Percentiles rank a stretch among this genome's conserved stretches.
These are phyloP conservation scores for Farysia itapuensis DNA, from an alignment of 1,284 basidiomycete genomes.

Conservation along the genomic window DNA sequence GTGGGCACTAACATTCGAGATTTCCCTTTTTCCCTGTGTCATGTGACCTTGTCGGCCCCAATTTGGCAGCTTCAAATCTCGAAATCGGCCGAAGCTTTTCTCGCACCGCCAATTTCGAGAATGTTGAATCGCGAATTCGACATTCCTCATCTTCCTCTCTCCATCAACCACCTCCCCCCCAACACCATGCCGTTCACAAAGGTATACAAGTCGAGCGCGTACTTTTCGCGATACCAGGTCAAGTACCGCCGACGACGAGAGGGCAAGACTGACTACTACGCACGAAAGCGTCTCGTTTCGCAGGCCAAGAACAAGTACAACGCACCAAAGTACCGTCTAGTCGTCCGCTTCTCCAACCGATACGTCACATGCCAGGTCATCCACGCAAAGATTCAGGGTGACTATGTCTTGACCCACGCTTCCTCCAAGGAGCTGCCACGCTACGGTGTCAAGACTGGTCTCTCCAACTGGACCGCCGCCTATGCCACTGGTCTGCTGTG, in stretches of 20 bases:
- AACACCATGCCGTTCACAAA: constrained; percentile 67
- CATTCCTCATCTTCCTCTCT: too few species aligned
- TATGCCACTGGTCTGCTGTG: constrained; percentile 96
- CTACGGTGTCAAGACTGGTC: constrained; percentile 97
- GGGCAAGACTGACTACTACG: constrained; percentile 99
- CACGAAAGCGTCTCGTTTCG: constrained; percentile 89
- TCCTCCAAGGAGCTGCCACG: constrained; percentile 84
- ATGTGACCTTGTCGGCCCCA: too few species aligned
- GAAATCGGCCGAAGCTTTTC: too few species aligned
- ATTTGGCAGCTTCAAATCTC: too few species aligned
- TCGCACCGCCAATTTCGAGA: too few species aligned
- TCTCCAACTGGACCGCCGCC: constrained; percentile 98
- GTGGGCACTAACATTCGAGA: too few species aligned
- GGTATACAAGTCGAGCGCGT: constrained; percentile 69
- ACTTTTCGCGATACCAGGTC: constrained; percentile 84
- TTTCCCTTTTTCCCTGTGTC: too few species aligned
- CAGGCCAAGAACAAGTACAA: constrained; percentile 99
- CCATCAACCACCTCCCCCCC: too few species aligned
- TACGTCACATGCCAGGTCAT: constrained; percentile 70
- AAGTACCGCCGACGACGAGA: constrained; percentile 72
- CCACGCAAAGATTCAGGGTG: constrained; percentile 95
- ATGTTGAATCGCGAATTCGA: too few species aligned
- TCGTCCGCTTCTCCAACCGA: constrained; percentile 76
- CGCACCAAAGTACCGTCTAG: constrained; percentile 95
- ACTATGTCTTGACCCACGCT: constrained; percentile 76